A percentile compares a stretch with the other conserved stretches of the same genome.
Evolutionary conservation across 1,139 yeast genomes (phyloP).

Genomic region (Saccharomycopsis phalli): DNA sequence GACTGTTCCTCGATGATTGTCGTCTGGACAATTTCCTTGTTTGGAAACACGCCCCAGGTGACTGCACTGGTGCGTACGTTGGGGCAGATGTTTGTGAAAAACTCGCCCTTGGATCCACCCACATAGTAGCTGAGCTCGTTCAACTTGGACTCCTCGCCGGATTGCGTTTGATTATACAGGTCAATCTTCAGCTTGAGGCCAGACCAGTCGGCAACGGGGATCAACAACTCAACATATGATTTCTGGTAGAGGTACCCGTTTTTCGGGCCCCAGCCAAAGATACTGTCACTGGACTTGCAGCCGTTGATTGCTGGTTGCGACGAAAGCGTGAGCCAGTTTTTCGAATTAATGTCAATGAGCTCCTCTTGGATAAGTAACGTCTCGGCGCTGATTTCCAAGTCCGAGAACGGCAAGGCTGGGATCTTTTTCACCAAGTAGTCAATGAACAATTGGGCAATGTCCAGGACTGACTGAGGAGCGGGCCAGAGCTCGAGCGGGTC

Average conservation of each 20-base stretch:
- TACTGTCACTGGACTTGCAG: constrained; percentile 65
- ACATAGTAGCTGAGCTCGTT: constrained; percentile 54
- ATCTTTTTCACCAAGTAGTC: constrained; percentile 69
- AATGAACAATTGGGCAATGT: constrained; percentile 60
- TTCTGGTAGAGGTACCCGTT: constrained; percentile 88
- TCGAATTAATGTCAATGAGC: constrained; percentile 63
- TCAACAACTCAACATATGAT: constrained; percentile 85
- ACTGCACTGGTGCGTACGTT: constrained; percentile 59
- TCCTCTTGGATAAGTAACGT: constrained; percentile 91
- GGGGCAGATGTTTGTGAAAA: constrained; percentile 49
- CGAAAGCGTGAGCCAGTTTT: constrained; percentile 79
- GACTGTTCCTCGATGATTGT: constrained; percentile 85
- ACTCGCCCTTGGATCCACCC: constrained; percentile 51
- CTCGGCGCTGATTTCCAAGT: constrained; percentile 75
- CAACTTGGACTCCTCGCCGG: constrained; percentile 24
- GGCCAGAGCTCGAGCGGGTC: constrained; percentile 76
- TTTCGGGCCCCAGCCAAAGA: constrained; percentile 95
- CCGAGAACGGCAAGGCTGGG: constrained; percentile 87
- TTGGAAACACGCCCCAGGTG: constrained; percentile 95
- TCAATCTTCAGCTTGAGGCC: constrained; percentile 45
- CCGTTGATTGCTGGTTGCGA: constrained; percentile 93
- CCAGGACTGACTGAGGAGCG: constrained; percentile 53
- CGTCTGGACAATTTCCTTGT: constrained; percentile 76
- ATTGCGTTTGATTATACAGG: constrained; percentile 16
- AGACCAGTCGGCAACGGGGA: constrained; percentile 64